Percentiles rank a stretch among this genome's conserved stretches.
phyloP scores from a whole-genome alignment of 306 rosid species.

The Sindora glabra region DNA sequence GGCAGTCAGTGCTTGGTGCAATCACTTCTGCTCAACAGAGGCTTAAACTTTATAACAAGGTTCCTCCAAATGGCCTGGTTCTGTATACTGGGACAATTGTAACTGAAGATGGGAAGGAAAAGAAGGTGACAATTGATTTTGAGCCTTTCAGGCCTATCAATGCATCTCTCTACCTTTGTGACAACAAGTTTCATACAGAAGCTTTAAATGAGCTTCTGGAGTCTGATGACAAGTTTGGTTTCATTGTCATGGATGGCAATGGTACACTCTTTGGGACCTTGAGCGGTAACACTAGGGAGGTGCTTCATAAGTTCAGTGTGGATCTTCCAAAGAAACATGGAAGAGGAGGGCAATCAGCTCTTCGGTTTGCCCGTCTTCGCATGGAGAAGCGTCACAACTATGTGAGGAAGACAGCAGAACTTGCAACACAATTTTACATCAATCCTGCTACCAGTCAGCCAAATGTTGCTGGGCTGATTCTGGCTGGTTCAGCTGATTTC shows the following conservation, averaged over 20 bases:
- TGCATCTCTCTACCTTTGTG: no score
- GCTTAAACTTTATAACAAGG: constrained; percentile 8
- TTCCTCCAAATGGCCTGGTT: constrained; percentile 3
- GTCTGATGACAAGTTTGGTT: constrained; percentile 65
- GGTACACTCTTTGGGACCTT: constrained; percentile 60
- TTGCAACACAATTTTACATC: neutral
- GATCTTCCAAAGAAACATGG: constrained; percentile 67
- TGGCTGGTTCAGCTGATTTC: constrained; percentile 12
- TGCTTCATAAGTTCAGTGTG: constrained; percentile 59
- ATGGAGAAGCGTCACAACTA: constrained; percentile 70
- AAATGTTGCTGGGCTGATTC: neutral
- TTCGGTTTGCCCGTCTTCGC: constrained; percentile 64
- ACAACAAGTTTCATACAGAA: no score
- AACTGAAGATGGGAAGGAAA: neutral
- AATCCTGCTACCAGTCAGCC: constrained; percentile 10
- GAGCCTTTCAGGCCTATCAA: no score
- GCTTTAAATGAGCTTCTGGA: no score
- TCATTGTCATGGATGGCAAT: constrained; percentile 63
- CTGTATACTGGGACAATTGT: neutral
- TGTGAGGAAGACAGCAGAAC: no score
- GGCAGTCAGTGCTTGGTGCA: constrained; percentile 11
- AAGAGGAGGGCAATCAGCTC: constrained; percentile 71
- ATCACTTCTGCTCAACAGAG: constrained; percentile 14
- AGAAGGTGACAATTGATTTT: constrained; percentile 12
- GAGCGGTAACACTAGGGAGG: constrained; percentile 61